Conservation (phyloP, 345 rosid genomes). For the Acer yangbiense region DNA sequence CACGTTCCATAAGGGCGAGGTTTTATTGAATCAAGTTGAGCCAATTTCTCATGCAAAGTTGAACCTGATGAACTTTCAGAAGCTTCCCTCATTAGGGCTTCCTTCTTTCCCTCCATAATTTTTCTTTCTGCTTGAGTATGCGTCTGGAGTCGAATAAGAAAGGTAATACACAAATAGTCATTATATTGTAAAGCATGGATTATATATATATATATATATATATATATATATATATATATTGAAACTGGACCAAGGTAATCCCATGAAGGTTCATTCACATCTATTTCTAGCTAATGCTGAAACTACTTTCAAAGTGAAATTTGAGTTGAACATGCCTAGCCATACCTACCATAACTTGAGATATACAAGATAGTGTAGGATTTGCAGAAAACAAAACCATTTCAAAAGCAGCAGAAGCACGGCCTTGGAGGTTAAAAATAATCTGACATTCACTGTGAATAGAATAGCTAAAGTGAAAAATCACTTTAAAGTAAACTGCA, state of each 20-base stretch:
- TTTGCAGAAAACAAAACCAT: neutral
- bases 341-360: neutral
- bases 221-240: neutral
- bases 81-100: slow-evolving; percentile 53
- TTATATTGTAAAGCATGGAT: neutral
- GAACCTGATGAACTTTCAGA: slow-evolving; percentile 38
- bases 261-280: neutral
- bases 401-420: slow-evolving; percentile 6
- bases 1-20: slow-evolving; percentile 61
- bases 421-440: neutral
- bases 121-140: slow-evolving; percentile 76
- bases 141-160: slow-evolving; percentile 41
- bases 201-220: neutral
- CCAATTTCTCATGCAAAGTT: slow-evolving; percentile 46
- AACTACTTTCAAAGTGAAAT: neutral
- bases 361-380: neutral
- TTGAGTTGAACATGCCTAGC: neutral
- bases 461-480: neutral
- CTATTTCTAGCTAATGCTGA: no score
- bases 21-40: slow-evolving; percentile 53
- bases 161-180: slow-evolving; percentile 5
- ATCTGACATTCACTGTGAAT: neutral
- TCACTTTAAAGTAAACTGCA: slow-evolving; percentile 10
- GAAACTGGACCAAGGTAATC: slow-evolving; percentile 6
- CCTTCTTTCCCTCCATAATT: slow-evolving; percentile 56